A percentile compares a stretch with the other conserved stretches of the same genome.
phyloP scores from a whole-genome alignment of 169 alveolate genomes.

The Hepatocystis sp. region DNA sequence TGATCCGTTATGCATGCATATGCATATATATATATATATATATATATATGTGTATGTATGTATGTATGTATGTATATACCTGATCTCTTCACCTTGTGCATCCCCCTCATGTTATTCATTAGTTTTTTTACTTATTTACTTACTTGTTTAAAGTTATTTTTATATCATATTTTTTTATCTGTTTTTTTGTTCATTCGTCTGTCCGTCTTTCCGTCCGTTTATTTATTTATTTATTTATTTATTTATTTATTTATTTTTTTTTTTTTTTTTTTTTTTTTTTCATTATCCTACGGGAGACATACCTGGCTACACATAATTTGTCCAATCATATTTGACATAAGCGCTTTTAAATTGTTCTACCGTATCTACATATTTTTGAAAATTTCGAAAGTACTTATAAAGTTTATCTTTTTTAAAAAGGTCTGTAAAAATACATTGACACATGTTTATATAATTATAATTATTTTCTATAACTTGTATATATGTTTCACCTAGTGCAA shows the following conservation, averaged over 20 bases:
- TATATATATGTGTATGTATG: no score
- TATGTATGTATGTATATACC: no score
- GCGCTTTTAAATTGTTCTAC: constrained; percentile 56
- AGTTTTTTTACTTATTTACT: background rate
- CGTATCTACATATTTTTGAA: constrained; percentile 54
- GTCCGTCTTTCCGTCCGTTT: background rate
- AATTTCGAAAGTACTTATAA: constrained; percentile 66
- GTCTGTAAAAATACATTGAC: constrained; percentile 72
- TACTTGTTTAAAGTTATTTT: background rate
- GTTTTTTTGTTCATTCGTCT: background rate
- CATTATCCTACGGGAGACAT: no score
- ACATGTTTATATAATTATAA: constrained; percentile 75
- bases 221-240: no score
- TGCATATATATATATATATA: no score
- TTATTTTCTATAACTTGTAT: constrained; percentile 76
- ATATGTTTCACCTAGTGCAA: constrained; percentile 71
- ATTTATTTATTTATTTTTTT: no score
- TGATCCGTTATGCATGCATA: background rate
- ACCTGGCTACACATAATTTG: no score
- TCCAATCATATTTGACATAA: constrained; percentile 67
- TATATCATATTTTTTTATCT: background rate
- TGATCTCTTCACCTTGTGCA: no score
- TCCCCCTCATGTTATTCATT: no score
- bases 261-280: background rate
- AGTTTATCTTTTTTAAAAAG: constrained; percentile 62